Base-by-base conservation (phyloP, 75 land plant species). In the Pseudotsuga menziesii region DNA sequence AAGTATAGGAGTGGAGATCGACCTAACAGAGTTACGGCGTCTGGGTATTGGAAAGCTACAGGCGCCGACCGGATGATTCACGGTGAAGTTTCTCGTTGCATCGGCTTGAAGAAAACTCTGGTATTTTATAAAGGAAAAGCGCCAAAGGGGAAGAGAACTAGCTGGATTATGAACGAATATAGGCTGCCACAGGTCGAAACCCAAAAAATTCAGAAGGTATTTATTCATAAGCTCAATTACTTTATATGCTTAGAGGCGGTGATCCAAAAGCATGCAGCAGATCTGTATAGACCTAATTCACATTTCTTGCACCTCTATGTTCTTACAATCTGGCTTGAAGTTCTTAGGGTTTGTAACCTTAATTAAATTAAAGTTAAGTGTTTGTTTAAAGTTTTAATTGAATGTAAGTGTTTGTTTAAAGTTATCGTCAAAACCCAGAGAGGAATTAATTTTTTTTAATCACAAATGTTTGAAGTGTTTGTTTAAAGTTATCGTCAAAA, bases 141-240 rank as follows among this genome's bases (percentile, higher is more conserved):
- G 16, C 92, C 94, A n/a, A 90, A 80, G 20, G 93, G 94, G 9
- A 72, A 81, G 61, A 75, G 91, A 17, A 83, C 93, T 2, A 85
- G 84, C 58, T 91, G 93, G 93, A 91, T 89, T 80, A 91, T 91
- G 94, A 90, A 87, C 77, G 94, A 91, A 78, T 91, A 90, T 73
- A 75, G 94, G 3, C 69, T 91, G 61, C 94, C 94, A 2, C 91
- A 89, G 58, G 61, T 52, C 66, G 91, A 88, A 32, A 78, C 78
- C 39, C 76, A 73, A 54, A 63, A 63, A 12, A 25, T 32, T 20
- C 80, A 83, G 35, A 78, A 76, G 84, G 84, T 85, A 71, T 4
- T 17, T n/a, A 14, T 29, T 44, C 36, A n/a, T 14, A 6, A 71
- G 7, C 2, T 32, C 57, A 29, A 25, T 44, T 16, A 2, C n/a